Base-by-base conservation (phyloP, 1,284 basidiomycete genomes). In the Heimioporus retisporus region DNA sequence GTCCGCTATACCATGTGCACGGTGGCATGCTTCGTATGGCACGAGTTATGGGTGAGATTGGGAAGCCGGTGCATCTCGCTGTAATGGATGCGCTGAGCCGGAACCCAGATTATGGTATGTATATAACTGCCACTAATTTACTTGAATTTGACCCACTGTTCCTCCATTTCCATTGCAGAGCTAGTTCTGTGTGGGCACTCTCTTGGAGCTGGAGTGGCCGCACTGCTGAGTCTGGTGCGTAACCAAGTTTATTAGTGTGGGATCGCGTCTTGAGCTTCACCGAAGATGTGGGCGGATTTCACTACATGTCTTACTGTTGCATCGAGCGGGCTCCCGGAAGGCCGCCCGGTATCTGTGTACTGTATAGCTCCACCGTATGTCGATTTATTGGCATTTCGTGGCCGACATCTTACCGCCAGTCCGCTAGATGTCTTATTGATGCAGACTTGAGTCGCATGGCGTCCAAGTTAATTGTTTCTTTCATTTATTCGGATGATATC, bases 121-220 rank as follows among this genome's bases (percentile, higher is more conserved):
- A 53, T 28, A 61, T 35, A 2, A 35, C 8, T 35, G 28, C 55
- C 46, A 55, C 62, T n/a, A 31, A 4, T 56, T 59, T 44, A 56
- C 59, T 13, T 18, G 18, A 43, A 35, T 55, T 48, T 19, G 6
- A 21, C 40, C 13, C 21, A 8, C 6, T 15, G 11, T 64, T 64
- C 68, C n/a, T n/a, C n/a, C n/a, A n/a, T n/a, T 48, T 48, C 60
- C 23, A 31, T 51, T 64, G 23, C 58, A 93, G 92, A 92, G 66
- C 80, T 94, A 28, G 85, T 94, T 16, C 79, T 94, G 55, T 93
- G 90, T 70, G 96, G 96, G 2, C 96, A 97, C 77, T 95, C 93
- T 75, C 84, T 97, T 4, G 96, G 96, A 14, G 95, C 95, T 8
- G 96, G 94, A 0, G 93, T 96, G 1, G 93, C 92, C 15, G 85